Percentiles rank a stretch among this genome's conserved stretches.
These are phyloP conservation scores for Rhynchospora breviuscula DNA, from an alignment of 176 grass and related monocot genomes.

Conservation along the genomic window DNA sequence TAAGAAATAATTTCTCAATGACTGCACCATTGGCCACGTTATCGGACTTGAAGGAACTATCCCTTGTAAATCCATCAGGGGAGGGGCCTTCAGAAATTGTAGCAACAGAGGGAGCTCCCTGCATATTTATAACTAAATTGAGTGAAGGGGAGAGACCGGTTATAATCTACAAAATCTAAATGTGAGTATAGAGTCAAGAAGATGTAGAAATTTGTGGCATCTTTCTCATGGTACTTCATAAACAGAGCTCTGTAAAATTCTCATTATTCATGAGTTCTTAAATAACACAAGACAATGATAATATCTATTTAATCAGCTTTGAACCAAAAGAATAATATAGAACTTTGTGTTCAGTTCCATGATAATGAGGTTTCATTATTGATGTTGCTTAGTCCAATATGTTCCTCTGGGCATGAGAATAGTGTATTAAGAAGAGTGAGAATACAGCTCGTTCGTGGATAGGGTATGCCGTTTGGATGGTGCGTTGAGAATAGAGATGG, in stretches of 20 bases:
- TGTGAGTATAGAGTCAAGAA: background rate
- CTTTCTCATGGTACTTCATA: background rate
- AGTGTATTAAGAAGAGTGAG: no score
- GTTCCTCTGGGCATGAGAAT: background rate
- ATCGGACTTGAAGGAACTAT: constrained; percentile 42
- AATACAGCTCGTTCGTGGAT: no score
- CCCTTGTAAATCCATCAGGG: constrained; percentile 16
- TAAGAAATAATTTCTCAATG: constrained; percentile 79
- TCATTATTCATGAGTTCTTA: background rate
- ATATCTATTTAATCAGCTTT: background rate
- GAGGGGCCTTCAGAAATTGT: constrained; percentile 51
- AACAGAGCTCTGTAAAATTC: background rate
- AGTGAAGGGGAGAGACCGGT: background rate
- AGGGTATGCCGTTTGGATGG: no score
- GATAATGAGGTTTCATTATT: background rate
- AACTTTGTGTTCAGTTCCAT: background rate
- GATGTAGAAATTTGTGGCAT: background rate
- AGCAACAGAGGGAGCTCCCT: constrained; percentile 64
- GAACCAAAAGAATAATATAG: background rate
- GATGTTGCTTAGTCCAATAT: background rate
- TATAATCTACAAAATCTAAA: background rate
- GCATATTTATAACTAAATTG: constrained; percentile 18
- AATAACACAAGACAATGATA: background rate
- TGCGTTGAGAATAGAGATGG: no score
- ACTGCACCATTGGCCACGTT: constrained; percentile 38